Percentiles rank a stretch among this genome's conserved stretches.
Evolutionary conservation across 495 filamentous ascomycete species (phyloP).

Genomic region (Parathielavia hyrcaniae): DNA sequence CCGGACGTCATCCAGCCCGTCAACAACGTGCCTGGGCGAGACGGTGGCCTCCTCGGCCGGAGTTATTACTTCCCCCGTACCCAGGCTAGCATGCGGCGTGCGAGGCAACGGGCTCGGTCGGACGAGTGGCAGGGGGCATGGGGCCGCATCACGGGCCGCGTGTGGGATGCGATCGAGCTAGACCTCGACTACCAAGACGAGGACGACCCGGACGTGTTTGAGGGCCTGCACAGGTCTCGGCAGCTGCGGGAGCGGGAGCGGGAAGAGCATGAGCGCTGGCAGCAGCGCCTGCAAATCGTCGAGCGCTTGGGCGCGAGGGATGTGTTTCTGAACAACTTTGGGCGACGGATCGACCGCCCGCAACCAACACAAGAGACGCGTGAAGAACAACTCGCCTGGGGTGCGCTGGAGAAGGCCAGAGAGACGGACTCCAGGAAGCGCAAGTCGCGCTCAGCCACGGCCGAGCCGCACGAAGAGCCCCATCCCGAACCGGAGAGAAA

Average conservation of each 20-base stretch:
- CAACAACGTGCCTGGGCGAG: background rate
- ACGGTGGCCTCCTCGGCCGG: slow-evolving; percentile 2
- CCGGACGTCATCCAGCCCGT: slow-evolving; percentile 38
- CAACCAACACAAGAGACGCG: slow-evolving; percentile 57
- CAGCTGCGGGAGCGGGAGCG: slow-evolving; percentile 57
- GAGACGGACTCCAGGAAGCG: slow-evolving; percentile 66
- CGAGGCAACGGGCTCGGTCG: slow-evolving; percentile 41
- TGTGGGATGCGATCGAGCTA: slow-evolving; percentile 56
- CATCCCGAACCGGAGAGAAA: slow-evolving; percentile 62
- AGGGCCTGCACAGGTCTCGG: slow-evolving; percentile 47
- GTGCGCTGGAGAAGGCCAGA: slow-evolving; percentile 76
- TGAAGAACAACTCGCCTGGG: slow-evolving; percentile 82
- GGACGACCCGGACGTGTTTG: slow-evolving; percentile 47
- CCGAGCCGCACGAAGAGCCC: slow-evolving; percentile 59
- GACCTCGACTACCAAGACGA: slow-evolving; percentile 89
- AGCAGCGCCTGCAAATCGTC: slow-evolving; percentile 73
- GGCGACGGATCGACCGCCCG: slow-evolving; percentile 28
- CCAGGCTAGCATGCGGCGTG: slow-evolving; percentile 43
- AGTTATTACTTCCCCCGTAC: slow-evolving; percentile 44
- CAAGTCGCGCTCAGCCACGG: slow-evolving; percentile 63
- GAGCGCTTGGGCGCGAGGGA: slow-evolving; percentile 62
- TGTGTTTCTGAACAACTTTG: slow-evolving; percentile 58
- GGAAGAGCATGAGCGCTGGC: slow-evolving; percentile 66
- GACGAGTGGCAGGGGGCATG: slow-evolving; percentile 53
- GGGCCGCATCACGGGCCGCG: slow-evolving; percentile 45